Conservation (phyloP, 2,329 filamentous ascomycete genomes). For the Penicillium sp. region DNA sequence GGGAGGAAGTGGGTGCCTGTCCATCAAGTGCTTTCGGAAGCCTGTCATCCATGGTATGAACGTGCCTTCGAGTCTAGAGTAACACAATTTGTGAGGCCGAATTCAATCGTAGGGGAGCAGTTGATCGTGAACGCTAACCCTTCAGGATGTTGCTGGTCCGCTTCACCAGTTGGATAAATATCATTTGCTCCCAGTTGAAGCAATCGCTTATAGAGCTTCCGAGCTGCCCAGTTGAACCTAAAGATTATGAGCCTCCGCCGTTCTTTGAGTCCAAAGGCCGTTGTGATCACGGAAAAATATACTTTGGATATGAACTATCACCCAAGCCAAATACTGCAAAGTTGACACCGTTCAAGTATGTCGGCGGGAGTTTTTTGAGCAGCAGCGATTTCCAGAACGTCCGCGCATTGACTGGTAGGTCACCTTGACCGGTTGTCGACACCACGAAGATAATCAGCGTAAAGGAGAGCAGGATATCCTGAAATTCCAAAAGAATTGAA, state of each 20-base stretch:
- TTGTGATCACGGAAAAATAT: conserved; percentile 31
- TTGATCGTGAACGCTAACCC: conserved; percentile 60
- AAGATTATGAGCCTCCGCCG: conserved; percentile 2
- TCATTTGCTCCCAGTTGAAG: conserved; percentile 78
- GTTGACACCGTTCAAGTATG: conserved; percentile 66
- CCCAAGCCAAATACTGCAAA: conserved; percentile 91
- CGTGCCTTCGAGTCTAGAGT: conserved; percentile 71
- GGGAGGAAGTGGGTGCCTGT: conserved; percentile 69
- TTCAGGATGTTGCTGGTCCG: conserved; percentile 90
- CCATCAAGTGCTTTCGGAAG: conserved; percentile 67
- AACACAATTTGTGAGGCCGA: neutral
- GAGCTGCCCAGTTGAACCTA: conserved; percentile 89
- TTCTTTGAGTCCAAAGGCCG: neutral
- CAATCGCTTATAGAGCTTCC: conserved; percentile 83
- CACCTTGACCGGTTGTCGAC: conserved; percentile 93
- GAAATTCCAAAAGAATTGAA: neutral
- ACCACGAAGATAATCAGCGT: conserved; percentile 67
- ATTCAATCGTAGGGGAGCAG: neutral
- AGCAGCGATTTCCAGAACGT: conserved; percentile 84
- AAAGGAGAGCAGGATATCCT: conserved; percentile 41
- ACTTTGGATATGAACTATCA: conserved; percentile 93
- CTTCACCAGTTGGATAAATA: conserved; percentile 78
- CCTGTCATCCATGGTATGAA: conserved; percentile 76
- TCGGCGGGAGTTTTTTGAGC: conserved; percentile 72
- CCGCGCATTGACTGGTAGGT: conserved; percentile 81